Conservation (phyloP, 2,329 filamentous ascomycete species). For the Clonostachys rhizophaga region DNA sequence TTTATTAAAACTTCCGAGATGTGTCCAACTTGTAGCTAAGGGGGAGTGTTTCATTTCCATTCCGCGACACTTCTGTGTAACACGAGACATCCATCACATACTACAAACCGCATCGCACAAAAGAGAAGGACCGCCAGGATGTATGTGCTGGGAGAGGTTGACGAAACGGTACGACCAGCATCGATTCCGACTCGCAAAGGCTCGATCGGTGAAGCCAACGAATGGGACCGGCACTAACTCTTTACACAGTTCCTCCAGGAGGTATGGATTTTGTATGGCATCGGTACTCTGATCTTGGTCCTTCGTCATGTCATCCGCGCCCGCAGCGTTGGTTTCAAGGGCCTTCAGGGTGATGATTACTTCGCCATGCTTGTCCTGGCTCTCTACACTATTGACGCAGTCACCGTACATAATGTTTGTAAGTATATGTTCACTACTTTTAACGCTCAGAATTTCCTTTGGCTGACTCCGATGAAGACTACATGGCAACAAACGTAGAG, state of each 20-base stretch:
- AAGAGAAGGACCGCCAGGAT: neutral
- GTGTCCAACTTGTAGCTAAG: too few species aligned
- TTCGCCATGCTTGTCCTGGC: conserved; percentile 22
- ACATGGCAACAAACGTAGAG: conserved; percentile 12
- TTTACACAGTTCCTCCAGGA: conserved; percentile 17
- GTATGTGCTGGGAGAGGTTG: neutral
- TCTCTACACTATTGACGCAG: conserved; percentile 26
- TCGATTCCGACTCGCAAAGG: neutral
- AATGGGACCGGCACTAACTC: neutral
- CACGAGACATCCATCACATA: too few species aligned
- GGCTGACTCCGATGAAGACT: conserved; percentile 4
- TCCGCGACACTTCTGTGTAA: too few species aligned
- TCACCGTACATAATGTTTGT: conserved; percentile 26
- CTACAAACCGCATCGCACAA: too few species aligned
- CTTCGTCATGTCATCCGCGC: conserved; percentile 25
- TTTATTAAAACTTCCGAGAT: too few species aligned
- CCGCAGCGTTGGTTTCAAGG: conserved; percentile 26
- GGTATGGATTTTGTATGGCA: conserved; percentile 20
- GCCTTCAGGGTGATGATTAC: conserved; percentile 30
- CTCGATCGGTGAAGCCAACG: neutral
- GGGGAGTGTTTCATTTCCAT: too few species aligned
- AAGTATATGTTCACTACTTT: neutral
- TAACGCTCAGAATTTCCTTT: neutral
- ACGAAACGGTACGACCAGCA: neutral
- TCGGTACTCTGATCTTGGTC: conserved; percentile 22